These are phyloP conservation scores for Sclerotinia borealis DNA, from an alignment of 2,329 filamentous ascomycete genomes.

Conservation along the genomic window DNA sequence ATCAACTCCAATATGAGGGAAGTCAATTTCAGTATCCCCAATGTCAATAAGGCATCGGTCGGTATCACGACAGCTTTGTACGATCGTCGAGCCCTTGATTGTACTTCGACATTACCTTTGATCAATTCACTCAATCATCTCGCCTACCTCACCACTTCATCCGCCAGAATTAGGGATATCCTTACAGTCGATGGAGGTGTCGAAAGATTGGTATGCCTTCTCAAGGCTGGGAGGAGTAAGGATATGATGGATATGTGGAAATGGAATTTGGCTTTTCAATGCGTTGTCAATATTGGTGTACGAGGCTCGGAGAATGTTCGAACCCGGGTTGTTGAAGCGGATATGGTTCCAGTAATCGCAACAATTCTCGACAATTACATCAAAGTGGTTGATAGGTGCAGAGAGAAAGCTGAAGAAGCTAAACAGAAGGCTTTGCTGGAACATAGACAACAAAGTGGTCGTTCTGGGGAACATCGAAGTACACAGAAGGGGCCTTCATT, in stretches of 20 bases:
- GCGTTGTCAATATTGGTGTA: constrained; percentile 97
- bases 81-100: constrained; percentile 93
- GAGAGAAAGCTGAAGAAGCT: constrained; percentile 76
- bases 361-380: constrained; percentile 98
- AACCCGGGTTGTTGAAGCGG: constrained; percentile 92
- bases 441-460: constrained; percentile 32
- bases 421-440: constrained; percentile 53
- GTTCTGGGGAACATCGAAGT: constrained; percentile 27
- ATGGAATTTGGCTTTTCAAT: constrained; percentile 98
- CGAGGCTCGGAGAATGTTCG: constrained; percentile 90
- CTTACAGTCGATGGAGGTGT: constrained; percentile 98
- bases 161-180: constrained; percentile 93
- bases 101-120: constrained; percentile 91
- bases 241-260: constrained; percentile 99
- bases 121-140: constrained; percentile 99
- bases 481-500: constrained; percentile 39
- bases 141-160: constrained; percentile 96
- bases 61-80: constrained; percentile 98
- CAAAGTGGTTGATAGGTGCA: constrained; percentile 87
- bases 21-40: constrained; percentile 98
- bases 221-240: constrained; percentile 94
- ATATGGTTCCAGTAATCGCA: constrained; percentile 98
- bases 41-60: constrained; percentile 98
- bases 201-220: constrained; percentile 90
- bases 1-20: constrained; percentile 74